Base-by-base conservation (phyloP, 176 grass and related monocot species). In the Triticum monococcum region DNA sequence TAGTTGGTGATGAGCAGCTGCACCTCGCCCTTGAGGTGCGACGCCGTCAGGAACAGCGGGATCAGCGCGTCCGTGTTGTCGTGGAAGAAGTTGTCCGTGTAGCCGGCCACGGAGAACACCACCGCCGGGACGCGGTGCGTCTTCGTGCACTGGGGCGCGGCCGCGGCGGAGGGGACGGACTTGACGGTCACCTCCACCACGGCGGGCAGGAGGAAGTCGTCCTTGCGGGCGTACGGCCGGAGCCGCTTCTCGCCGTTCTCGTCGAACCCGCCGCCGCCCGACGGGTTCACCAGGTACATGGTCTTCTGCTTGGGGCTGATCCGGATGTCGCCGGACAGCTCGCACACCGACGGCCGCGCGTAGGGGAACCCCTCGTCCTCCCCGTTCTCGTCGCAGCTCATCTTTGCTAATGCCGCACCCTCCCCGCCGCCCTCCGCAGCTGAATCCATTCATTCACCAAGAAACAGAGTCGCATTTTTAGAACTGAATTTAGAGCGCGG, bases 281-380 rank as follows among this genome's bases (percentile, higher is more conserved):
- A 75, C 43, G 72, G 72, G 43, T 75, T 75, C 13, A 97, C 71
- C 6, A 92, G 83, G 71, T 85, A 85, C 30, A 94, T 69, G 4
- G 90, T 85, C 70, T 87, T 91, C 20, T 90, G 23, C 48, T 94
- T 97, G 5, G 92, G 85, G 64, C 71, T 85, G 36, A 97, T 81
- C 5, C 95, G 87, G 67, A 97, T 61, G 54, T 97, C 92, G 18
- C 95, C 95, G n/a, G 81, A 88, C 23, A 97, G 86, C 70, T 94
- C 88, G 80, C 95, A 97, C 36, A 90, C 83, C 2, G 56, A 57
- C 9, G 92, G 90, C 0, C 95, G 90, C 57, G 94, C 91, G 61
- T 97, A 95, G 4, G 93, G 93, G 86, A 95, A 95, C 1, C 93
- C 93, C 73, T 92, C 85, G 82, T 95, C 93, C 2, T 72, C 65